phyloP scores from a whole-genome alignment of 1,139 yeast genomes.

The Pichia sp. region DNA sequence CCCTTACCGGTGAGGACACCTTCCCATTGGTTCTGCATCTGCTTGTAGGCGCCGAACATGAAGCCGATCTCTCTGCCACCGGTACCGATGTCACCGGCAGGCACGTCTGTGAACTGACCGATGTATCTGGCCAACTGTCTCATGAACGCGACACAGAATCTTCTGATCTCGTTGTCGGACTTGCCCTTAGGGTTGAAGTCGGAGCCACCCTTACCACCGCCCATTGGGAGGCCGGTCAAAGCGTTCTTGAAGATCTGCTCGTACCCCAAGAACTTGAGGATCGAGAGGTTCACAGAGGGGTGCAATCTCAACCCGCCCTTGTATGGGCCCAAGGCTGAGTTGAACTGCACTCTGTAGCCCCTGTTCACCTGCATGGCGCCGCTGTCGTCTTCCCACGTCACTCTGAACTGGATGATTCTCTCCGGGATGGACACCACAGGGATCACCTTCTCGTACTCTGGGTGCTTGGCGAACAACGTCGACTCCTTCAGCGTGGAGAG shows the following conservation, averaged over 20 bases:
- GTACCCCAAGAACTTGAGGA: constrained; percentile 92
- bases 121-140: constrained; percentile 92
- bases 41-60: constrained; percentile 96
- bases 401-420: constrained; percentile 95
- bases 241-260: constrained; percentile 99
- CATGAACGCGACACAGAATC: constrained; percentile 96
- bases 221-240: constrained; percentile 93
- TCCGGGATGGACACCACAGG: constrained; percentile 94
- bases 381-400: constrained; percentile 94
- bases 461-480: constrained; percentile 81
- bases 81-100: constrained; percentile 95
- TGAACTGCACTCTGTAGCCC: constrained; percentile 98
- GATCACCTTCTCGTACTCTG: constrained; percentile 83
- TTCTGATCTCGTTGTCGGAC: constrained; percentile 89
- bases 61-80: constrained; percentile 92
- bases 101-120: constrained; percentile 96
- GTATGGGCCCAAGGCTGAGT: constrained; percentile 98
- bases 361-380: constrained; percentile 91
- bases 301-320: constrained; percentile 99
- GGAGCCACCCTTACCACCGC: constrained; percentile 99
- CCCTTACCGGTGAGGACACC: constrained; percentile 99
- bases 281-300: constrained; percentile 92
- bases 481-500: constrained; percentile 86
- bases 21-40: constrained; percentile 86
- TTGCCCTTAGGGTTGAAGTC: constrained; percentile 97